Percentiles rank a stretch among this genome's conserved stretches.
Conservation (phyloP, 2,329 filamentous ascomycete species). For the Xylariaceae sp. region DNA sequence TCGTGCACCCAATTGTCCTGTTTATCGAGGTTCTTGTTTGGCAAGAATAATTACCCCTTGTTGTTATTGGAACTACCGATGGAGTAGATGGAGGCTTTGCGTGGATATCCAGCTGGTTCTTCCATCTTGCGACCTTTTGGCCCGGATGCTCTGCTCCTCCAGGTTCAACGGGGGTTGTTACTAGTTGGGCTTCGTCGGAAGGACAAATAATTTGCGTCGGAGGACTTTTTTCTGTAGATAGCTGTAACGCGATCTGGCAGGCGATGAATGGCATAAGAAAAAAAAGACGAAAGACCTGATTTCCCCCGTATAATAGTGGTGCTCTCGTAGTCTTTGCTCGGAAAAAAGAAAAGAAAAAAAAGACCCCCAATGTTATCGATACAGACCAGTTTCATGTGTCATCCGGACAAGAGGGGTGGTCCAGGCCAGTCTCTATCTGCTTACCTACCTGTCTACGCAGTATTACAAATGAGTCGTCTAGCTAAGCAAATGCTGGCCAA, state of each 20-base stretch:
- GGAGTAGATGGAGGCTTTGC: constrained; percentile 6
- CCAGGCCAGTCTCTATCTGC: no score
- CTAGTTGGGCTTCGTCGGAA: background rate
- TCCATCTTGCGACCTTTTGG: background rate
- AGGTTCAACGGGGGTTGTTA: background rate
- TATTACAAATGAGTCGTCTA: no score
- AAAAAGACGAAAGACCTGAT: background rate
- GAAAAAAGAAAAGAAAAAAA: no score
- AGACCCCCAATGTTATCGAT: no score
- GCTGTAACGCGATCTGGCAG: background rate
- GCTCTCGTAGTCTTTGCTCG: no score
- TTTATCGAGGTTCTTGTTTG: constrained; percentile 16
- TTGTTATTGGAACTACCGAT: constrained; percentile 16
- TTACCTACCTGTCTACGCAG: no score
- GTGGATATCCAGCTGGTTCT: constrained; percentile 18
- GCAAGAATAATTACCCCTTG: constrained; percentile 7
- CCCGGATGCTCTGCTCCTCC: no score
- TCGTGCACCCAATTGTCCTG: constrained; percentile 5
- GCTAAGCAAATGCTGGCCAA: no score
- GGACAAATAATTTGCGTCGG: background rate
- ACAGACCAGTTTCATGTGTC: no score
- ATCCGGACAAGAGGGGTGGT: no score
- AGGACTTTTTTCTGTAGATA: background rate
- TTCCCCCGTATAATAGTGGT: background rate
- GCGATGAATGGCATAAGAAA: background rate